Percentiles rank a stretch among this genome's conserved stretches.
These are phyloP conservation scores for Melanomma pulvis-pyrius DNA, from an alignment of 495 filamentous ascomycete genomes.

Conservation along the genomic window DNA sequence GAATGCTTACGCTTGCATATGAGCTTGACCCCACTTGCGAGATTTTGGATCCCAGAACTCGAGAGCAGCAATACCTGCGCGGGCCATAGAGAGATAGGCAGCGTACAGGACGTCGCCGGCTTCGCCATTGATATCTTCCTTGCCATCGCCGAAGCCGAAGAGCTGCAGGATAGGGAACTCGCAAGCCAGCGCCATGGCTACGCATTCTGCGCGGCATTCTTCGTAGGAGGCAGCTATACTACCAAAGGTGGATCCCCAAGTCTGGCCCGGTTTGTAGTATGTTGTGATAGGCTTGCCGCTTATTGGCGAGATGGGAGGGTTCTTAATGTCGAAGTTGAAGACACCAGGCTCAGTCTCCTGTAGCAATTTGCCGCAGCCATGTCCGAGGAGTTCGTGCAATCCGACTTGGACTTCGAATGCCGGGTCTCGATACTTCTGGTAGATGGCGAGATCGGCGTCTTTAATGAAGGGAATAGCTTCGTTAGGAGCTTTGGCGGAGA, in stretches of 20 bases:
- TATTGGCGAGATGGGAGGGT: conserved; percentile 80
- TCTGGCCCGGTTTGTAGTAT: conserved; percentile 92
- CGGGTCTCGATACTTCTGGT: conserved; percentile 74
- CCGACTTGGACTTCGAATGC: conserved; percentile 96
- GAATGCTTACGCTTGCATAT: conserved; percentile 1
- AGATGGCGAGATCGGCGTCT: conserved; percentile 73
- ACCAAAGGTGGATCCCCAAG: conserved; percentile 91
- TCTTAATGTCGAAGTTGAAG: conserved; percentile 82
- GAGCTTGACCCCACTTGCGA: conserved; percentile 88
- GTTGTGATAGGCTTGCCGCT: conserved; percentile 74
- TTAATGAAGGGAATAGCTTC: conserved; percentile 88
- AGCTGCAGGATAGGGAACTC: conserved; percentile 87
- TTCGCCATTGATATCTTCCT: conserved; percentile 66
- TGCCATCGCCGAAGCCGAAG: conserved; percentile 85
- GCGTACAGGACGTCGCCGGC: conserved; percentile 86
- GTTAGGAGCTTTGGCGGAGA: conserved; percentile 84
- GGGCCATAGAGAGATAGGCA: conserved; percentile 88
- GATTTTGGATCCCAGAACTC: conserved; percentile 89
- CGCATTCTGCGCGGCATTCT: conserved; percentile 80
- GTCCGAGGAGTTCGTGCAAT: conserved; percentile 92
- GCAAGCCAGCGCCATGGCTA: conserved; percentile 89
- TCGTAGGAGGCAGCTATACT: conserved; percentile 85
- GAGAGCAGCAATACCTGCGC: conserved; percentile 79
- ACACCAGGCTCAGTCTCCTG: conserved; percentile 80
- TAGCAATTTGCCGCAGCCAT: conserved; percentile 92